Base-by-base conservation (phyloP, 2,329 filamentous ascomycete genomes). In the Zymoseptoria ardabiliae region DNA sequence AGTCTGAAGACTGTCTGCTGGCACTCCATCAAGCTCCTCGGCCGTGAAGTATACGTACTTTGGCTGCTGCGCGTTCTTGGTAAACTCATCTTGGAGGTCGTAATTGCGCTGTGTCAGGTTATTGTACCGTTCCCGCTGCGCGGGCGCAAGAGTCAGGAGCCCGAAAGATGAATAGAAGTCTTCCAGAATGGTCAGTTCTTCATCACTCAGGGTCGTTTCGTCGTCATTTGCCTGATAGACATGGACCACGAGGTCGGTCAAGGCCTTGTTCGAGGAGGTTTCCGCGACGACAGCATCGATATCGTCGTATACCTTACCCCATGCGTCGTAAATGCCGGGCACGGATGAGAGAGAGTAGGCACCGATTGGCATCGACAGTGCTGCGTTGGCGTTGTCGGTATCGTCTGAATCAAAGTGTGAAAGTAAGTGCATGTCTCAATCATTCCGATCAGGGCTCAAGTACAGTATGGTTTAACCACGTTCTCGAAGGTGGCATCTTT, bases 101-200 rank as follows among this genome's bases (percentile, higher is more conserved):
- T 84, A 87, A 54, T 92, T 78, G 9, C 87, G 79, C 78, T 89
- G 88, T 80, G 89, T 89, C 74, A 91, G 90, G 73, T 88, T 87
- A 77, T 90, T 91, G 80, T 91, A 92, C 54, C 88, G 82, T 64
- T 90, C 88, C 63, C 88, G 78, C 77, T 90, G 79, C 4, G 81
- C 76, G 1, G 87, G 88, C 22, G 82, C 81, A 1, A 87, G 84
- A 53, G 92, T 89, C 70, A 90, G 90, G 57, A 83, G 81, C 67
- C 91, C 85, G 72, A 88, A 91, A 63, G 80, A 82, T 74, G 89
- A 88, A 66, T 86, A 82, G 68, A 90, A 85, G 75, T 88, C 89
- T 73, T 90, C 85, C 22, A 92, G 77, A 61, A 91, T 73, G 9
- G 86, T 82, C 63, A 84, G 75, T 57, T 83, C 85, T 75, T 92